Evolutionary conservation across 441 rosid genomes (phyloP), one percentile per base, ranked within the genome.

Genomic region (Sinapis alba): DNA sequence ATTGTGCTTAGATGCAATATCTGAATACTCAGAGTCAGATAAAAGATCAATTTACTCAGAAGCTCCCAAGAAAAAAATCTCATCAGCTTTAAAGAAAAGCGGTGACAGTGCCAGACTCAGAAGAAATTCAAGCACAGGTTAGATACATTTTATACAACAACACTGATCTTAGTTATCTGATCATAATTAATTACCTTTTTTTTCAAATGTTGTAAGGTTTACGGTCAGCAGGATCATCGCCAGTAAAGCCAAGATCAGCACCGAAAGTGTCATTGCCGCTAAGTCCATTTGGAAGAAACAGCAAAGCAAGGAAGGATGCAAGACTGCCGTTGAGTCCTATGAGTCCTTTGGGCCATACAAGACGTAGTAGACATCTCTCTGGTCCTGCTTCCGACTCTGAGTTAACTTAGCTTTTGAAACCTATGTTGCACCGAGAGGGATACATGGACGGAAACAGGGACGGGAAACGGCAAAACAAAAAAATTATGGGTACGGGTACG

Each of bases 111-210:
- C 58, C 7, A 87, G 73, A 81, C 58, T 70, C 27, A 82, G 71
- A 74, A 86, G 80, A 72, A 38, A 65, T 15, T 58, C 86, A 26
- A 79, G 60, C 59, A 20, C 86, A 77, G 98, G 98, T 88, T 30
- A 69, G 77, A 34, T 65, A 65, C 64, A 7, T 54, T 30, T 19
- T 30, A 9, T 12, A 1, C 16, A 68, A 36, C 43, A 36, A 12
- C 27, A 41, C 32, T 24, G 27, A 24, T 24, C 27, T 24, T 24
- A 24, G 27, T 1, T 2, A 24, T 24, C 27, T 24, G 27, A 24
- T 24, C 27, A 24, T 24, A 24, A 24, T 24, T 24, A 2, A 24
- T 24, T 24, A 24, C 4, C 4, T 24, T 24, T 24, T 28, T 28
- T 28, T 28, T 28, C 32, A 18, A 63, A 57, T 16, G 16, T 3